These are phyloP conservation scores for Sporisorium graminicola DNA, from an alignment of 1,284 basidiomycete genomes.

Conservation along the genomic window DNA sequence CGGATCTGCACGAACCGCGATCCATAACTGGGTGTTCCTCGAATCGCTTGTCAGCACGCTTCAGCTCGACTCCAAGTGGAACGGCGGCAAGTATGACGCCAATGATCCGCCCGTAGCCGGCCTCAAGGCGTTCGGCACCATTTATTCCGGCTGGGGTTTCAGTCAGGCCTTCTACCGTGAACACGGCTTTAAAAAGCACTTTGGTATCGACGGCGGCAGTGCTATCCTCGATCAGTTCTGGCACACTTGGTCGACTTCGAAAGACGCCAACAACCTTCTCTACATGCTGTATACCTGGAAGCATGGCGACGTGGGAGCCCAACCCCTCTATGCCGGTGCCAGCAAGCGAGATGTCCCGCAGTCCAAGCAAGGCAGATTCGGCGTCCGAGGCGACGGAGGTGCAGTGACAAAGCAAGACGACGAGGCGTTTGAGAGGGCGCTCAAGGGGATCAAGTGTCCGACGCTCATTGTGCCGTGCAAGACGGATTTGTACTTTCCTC, in stretches of 20 bases:
- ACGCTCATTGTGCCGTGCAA: slow-evolving; percentile 44
- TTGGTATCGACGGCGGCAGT: slow-evolving; percentile 24
- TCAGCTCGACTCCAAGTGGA: slow-evolving; percentile 29
- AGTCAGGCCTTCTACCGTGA: slow-evolving; percentile 54
- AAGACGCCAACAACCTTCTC: slow-evolving; percentile 55
- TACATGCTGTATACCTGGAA: slow-evolving; percentile 50
- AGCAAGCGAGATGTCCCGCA: slow-evolving; percentile 28
- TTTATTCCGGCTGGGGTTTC: slow-evolving; percentile 61
- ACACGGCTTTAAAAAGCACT: slow-evolving; percentile 39
- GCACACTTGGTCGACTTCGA: slow-evolving; percentile 35
- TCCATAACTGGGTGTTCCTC: slow-evolving; percentile 56
- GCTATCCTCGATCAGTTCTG: slow-evolving; percentile 37
- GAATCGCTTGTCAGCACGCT: slow-evolving; percentile 40
- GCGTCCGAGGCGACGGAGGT: slow-evolving; percentile 23
- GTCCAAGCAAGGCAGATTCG: slow-evolving; percentile 20
- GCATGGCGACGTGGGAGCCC: slow-evolving; percentile 49
- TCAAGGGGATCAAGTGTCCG: slow-evolving; percentile 41
- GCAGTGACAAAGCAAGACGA: slow-evolving; percentile 30
- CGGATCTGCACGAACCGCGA: slow-evolving; percentile 49
- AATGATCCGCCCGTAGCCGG: slow-evolving; percentile 37
- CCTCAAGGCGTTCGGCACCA: slow-evolving; percentile 50
- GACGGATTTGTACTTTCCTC: slow-evolving; percentile 59
- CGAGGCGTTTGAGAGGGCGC: slow-evolving; percentile 41
- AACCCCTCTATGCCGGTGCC: slow-evolving; percentile 37
- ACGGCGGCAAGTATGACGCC: slow-evolving; percentile 31